Evolutionary conservation across 345 rosid genomes (phyloP), one percentile per base, ranked within the genome.

Genomic region (Melastoma malabathricum): DNA sequence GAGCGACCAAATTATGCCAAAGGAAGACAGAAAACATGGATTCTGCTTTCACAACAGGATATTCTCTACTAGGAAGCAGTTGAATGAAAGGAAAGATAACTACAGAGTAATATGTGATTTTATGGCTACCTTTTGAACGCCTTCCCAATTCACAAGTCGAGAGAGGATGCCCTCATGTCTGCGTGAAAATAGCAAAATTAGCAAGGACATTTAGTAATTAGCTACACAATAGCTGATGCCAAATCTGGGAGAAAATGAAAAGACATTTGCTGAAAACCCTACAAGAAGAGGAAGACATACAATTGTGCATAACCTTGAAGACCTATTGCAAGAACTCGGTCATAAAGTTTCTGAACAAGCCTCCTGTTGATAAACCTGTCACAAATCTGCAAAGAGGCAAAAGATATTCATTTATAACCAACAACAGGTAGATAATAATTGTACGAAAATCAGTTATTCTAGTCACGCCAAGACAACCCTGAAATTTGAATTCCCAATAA

Each of bases 101-200:
- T 27, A 27, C 31, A 27, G 3, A 27, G 6, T 2, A 27, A 27
- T 2, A 27, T 27, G 31, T 27, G 31, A 27, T 27, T 27, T 2
- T 27, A 27, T 6, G 3, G 31, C 31, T 27, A 89, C 97, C 95
- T 63, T 86, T 67, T 61, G 72, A 20, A 89, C 85, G 73, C 95
- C 95, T 65, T 89, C 97, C 95, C 95, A 89, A 54, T 89, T 79
- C 50, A 94, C 95, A 63, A 89, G 93, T 55, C 86, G 80, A 61
- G 94, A 55, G 67, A 75, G 83, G 17, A 15, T 86, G 63, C 87
- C 84, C 66, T 89, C 79, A 53, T 89, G 97, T 57, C 97, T 89
- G 73, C 31, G 6, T 27, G 31, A 27, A 27, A 27, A 3, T 27
- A 27, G 31, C 3, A 27, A 27, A 27, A 27, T 27, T 27, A 27